These are phyloP conservation scores for Cladosporium sp. DNA, from an alignment of 2,329 filamentous ascomycete species.

Conservation along the genomic window DNA sequence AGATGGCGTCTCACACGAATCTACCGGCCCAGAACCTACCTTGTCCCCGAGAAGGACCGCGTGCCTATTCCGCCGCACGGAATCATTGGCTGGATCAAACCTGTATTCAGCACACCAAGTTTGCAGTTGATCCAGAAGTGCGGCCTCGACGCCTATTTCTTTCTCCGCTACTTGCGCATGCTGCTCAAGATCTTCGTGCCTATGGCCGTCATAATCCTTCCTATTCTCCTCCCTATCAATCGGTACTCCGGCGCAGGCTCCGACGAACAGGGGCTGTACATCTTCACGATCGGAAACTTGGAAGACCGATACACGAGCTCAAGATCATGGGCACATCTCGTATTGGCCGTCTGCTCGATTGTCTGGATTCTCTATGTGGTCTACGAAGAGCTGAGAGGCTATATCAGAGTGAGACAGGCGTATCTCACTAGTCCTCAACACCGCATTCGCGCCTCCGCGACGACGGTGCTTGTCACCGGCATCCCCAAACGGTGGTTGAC, in stretches of 20 bases:
- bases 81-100: slow-evolving; percentile 48
- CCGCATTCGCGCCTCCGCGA: slow-evolving; percentile 85
- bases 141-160: slow-evolving; percentile 94
- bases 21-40: slow-evolving; percentile 82
- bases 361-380: slow-evolving; percentile 82
- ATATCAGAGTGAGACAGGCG: slow-evolving; percentile 88
- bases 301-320: slow-evolving; percentile 56
- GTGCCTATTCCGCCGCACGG: slow-evolving; percentile 64
- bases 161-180: slow-evolving; percentile 80
- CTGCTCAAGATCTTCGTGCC: slow-evolving; percentile 89
- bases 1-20: slow-evolving; percentile 75
- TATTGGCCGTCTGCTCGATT: slow-evolving; percentile 72
- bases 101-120: slow-evolving; percentile 61
- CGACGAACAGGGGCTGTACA: slow-evolving; percentile 62
- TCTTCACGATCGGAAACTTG: slow-evolving; percentile 85
- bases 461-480: slow-evolving; percentile 85
- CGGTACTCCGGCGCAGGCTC: slow-evolving; percentile 55
- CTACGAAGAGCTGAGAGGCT: slow-evolving; percentile 77
- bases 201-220: slow-evolving; percentile 69
- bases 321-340: slow-evolving; percentile 71
- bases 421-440: slow-evolving; percentile 94
- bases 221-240: slow-evolving; percentile 82
- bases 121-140: slow-evolving; percentile 92
- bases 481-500: slow-evolving; percentile 90
- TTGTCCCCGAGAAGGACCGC: slow-evolving; percentile 78